phyloP scores from a whole-genome alignment of 2,329 filamentous ascomycete species.

The Fusarium nurragi region DNA sequence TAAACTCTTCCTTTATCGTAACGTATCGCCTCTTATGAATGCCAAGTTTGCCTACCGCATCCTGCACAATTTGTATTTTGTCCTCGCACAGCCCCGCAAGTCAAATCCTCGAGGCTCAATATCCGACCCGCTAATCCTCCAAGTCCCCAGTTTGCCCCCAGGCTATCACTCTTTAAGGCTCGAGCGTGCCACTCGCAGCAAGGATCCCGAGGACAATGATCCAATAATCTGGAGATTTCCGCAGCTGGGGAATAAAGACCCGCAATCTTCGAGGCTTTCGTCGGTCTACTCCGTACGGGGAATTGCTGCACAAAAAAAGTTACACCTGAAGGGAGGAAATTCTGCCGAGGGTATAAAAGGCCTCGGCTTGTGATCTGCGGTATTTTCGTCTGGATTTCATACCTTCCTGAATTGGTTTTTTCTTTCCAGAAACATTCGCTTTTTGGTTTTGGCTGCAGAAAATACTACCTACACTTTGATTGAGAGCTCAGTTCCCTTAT shows the following conservation, averaged over 20 bases:
- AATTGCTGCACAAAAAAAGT: slow-evolving; percentile 11
- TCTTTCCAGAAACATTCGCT: not conserved
- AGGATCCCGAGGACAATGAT: not conserved
- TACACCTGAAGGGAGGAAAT: not conserved
- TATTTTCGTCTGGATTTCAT: slow-evolving; percentile 13
- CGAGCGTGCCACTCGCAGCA: slow-evolving; percentile 1
- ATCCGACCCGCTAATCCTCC: slow-evolving; percentile 6
- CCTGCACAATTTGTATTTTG: not conserved
- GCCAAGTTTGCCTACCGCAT: not conserved
- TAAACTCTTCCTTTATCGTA: too few species aligned
- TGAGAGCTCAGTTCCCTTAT: not conserved
- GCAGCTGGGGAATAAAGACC: not conserved
- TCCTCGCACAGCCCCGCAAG: not conserved
- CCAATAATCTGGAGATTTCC: slow-evolving; percentile 6
- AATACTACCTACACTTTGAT: not conserved
- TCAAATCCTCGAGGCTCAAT: not conserved
- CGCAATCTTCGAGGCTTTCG: not conserved
- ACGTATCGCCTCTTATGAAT: not conserved
- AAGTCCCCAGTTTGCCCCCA: not conserved
- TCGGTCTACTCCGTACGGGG: slow-evolving; percentile 18
- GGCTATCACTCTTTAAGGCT: slow-evolving; percentile 13
- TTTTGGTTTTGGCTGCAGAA: not conserved
- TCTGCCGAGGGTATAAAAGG: not conserved
- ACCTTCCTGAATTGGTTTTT: not conserved
- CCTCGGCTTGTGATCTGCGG: slow-evolving; percentile 19